phyloP scores from a whole-genome alignment of 2,329 filamentous ascomycete species.

The Cytospora mali region DNA sequence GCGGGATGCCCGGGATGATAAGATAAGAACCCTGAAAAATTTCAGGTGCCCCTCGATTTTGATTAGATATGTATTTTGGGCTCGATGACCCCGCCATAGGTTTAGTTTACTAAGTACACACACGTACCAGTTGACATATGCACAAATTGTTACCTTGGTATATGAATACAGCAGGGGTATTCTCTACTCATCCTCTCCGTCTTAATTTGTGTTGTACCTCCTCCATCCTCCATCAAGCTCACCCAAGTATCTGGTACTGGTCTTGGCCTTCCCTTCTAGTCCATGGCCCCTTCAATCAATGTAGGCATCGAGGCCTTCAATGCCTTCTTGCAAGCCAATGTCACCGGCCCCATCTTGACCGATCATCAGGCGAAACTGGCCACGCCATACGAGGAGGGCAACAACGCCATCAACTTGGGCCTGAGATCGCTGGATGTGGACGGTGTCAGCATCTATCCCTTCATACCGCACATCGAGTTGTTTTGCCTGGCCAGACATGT shows the following conservation, averaged over 20 bases:
- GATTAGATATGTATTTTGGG: not conserved
- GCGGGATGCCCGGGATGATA: not conserved
- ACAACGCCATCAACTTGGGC: slow-evolving; percentile 57
- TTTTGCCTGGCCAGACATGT: slow-evolving; percentile 70
- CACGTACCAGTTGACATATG: too few species aligned
- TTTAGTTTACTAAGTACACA: slow-evolving; percentile 33
- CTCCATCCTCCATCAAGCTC: too few species aligned
- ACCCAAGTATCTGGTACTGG: too few species aligned
- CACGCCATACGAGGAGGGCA: slow-evolving; percentile 7
- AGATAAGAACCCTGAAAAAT: slow-evolving; percentile 20
- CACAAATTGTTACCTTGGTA: too few species aligned
- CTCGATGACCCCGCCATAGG: not conserved
- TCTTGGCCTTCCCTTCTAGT: not conserved
- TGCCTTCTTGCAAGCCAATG: slow-evolving; percentile 82
- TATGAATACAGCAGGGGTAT: too few species aligned
- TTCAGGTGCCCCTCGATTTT: slow-evolving; percentile 14
- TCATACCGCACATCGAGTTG: slow-evolving; percentile 82
- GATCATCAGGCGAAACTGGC: slow-evolving; percentile 24
- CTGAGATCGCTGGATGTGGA: slow-evolving; percentile 75
- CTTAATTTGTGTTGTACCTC: not conserved
- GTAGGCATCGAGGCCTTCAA: slow-evolving; percentile 71
- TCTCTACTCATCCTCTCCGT: not conserved
- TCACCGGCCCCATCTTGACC: slow-evolving; percentile 80
- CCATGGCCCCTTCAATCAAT: slow-evolving; percentile 34
- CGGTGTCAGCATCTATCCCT: slow-evolving; percentile 81